Conservation (phyloP, 2,329 filamentous ascomycete species). For the Aspergillus aculeatinus region DNA sequence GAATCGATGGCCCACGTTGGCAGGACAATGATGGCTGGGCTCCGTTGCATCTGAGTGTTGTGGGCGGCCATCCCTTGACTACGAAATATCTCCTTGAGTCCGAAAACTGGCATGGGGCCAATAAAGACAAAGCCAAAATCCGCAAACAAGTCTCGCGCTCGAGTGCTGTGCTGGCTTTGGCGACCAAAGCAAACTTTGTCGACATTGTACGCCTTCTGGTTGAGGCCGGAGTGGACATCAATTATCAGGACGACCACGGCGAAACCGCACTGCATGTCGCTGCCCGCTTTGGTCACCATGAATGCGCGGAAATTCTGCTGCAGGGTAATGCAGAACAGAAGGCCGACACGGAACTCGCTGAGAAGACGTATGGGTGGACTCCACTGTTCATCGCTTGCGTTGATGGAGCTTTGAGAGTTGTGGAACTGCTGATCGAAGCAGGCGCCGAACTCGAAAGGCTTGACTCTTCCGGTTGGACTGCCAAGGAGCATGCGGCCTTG, state of each 20-base stretch:
- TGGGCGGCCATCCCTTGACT: conserved; percentile 84
- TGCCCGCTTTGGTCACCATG: conserved; percentile 78
- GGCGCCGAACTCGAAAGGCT: conserved; percentile 71
- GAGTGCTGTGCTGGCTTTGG: conserved; percentile 81
- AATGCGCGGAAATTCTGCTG: conserved; percentile 76
- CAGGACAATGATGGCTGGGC: conserved; percentile 90
- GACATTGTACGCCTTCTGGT: conserved; percentile 84
- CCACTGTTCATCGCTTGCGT: conserved; percentile 92
- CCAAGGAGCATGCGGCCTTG: conserved; percentile 87
- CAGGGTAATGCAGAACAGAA: conserved; percentile 69
- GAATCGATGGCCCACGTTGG: conserved; percentile 85
- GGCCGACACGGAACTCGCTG: conserved; percentile 71
- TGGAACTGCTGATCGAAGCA: conserved; percentile 72
- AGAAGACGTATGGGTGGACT: conserved; percentile 89
- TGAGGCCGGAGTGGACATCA: conserved; percentile 85
- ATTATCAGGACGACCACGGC: conserved; percentile 85
- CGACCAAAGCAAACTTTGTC: conserved; percentile 82
- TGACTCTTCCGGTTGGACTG: conserved; percentile 91
- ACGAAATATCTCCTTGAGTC: conserved; percentile 77
- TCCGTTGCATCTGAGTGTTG: conserved; percentile 86
- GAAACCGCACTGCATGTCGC: conserved; percentile 92
- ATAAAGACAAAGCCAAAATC: conserved; percentile 61
- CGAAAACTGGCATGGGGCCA: conserved; percentile 71
- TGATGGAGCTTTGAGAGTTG: conserved; percentile 75
- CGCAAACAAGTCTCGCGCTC: conserved; percentile 75